Conservation (phyloP, 2,329 filamentous ascomycete genomes). For the Clarireedia hainanense region DNA sequence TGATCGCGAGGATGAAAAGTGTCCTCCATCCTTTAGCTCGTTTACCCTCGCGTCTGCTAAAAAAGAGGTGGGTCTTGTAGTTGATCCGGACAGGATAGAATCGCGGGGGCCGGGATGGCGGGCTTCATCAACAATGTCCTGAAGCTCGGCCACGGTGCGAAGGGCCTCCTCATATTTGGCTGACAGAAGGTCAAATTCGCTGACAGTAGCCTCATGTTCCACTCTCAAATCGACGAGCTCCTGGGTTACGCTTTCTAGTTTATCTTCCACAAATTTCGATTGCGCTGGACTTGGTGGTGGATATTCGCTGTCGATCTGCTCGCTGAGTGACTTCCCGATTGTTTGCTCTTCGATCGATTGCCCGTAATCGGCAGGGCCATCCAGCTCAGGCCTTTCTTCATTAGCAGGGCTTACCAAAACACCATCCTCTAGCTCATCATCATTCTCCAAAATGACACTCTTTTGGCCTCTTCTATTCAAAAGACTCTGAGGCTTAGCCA, state of each 20-base stretch:
- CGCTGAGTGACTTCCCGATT: slow-evolving; percentile 25
- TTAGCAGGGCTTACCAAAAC: slow-evolving; percentile 13
- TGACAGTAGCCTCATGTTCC: slow-evolving; percentile 78
- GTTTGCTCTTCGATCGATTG: slow-evolving; percentile 33
- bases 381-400: slow-evolving; percentile 19
- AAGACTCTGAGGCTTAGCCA: slow-evolving; percentile 45
- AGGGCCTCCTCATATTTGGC: slow-evolving; percentile 88
- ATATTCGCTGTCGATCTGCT: slow-evolving; percentile 22
- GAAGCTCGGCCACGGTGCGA: slow-evolving; percentile 71
- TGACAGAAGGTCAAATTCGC: slow-evolving; percentile 73
- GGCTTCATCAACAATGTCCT: slow-evolving; percentile 76
- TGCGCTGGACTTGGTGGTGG: slow-evolving; percentile 64
- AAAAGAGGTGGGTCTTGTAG: slow-evolving; percentile 67
- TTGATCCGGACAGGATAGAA: slow-evolving; percentile 45
- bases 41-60: slow-evolving; percentile 69
- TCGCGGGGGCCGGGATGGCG: slow-evolving; percentile 47
- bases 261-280: slow-evolving; percentile 79
- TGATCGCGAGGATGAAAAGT: slow-evolving; percentile 75
- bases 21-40: slow-evolving; percentile 58
- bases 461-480: slow-evolving; percentile 46
- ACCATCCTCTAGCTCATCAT: slow-evolving; percentile 23
- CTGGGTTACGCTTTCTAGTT: slow-evolving; percentile 83
- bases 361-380: slow-evolving; percentile 29
- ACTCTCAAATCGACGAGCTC: slow-evolving; percentile 86
- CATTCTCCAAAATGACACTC: slow-evolving; percentile 46